phyloP scores from a whole-genome alignment of 352 stramenopile genomes.

The Plasmopara muralis region DNA sequence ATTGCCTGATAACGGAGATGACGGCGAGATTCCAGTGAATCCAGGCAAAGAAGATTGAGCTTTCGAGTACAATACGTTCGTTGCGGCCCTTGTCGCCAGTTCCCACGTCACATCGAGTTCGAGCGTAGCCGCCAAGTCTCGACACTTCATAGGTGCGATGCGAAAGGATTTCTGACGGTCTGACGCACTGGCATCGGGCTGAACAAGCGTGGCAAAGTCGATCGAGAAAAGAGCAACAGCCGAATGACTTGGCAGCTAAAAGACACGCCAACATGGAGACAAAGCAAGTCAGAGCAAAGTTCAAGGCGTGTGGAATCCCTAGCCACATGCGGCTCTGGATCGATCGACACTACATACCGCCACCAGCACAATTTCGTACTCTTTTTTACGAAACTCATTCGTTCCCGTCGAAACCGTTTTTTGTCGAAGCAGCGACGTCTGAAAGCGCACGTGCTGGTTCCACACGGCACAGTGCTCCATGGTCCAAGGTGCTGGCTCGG shows the following conservation, averaged over 20 bases:
- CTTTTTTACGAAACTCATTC: slow-evolving; percentile 59
- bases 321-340: too few relatives aligned
- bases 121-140: slow-evolving; percentile 60
- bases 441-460: slow-evolving; percentile 73
- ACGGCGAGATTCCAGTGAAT: slow-evolving; percentile 29
- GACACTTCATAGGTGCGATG: slow-evolving; percentile 65
- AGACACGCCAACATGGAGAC: slow-evolving; percentile 6
- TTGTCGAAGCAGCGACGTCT: slow-evolving; percentile 64
- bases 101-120: slow-evolving; percentile 78
- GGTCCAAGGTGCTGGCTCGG: slow-evolving; percentile 57
- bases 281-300: slow-evolving; percentile 17
- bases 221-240: slow-evolving; percentile 68
- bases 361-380: slow-evolving; percentile 79
- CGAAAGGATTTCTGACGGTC: slow-evolving; percentile 48
- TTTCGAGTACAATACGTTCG: slow-evolving; percentile 20
- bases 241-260: slow-evolving; percentile 68
- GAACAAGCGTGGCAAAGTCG: slow-evolving; percentile 66
- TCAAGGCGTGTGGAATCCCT: background rate
- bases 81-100: slow-evolving; percentile 13
- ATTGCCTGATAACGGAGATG: slow-evolving; percentile 34
- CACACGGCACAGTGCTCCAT: slow-evolving; percentile 62
- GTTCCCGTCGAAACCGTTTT: slow-evolving; percentile 22
- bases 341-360: slow-evolving; percentile 26
- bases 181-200: slow-evolving; percentile 30
- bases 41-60: slow-evolving; percentile 7